Evolutionary conservation across 228 moss, liverwort and hornwort genomes (phyloP).

Genomic region (Sphagnum magellanicum): DNA sequence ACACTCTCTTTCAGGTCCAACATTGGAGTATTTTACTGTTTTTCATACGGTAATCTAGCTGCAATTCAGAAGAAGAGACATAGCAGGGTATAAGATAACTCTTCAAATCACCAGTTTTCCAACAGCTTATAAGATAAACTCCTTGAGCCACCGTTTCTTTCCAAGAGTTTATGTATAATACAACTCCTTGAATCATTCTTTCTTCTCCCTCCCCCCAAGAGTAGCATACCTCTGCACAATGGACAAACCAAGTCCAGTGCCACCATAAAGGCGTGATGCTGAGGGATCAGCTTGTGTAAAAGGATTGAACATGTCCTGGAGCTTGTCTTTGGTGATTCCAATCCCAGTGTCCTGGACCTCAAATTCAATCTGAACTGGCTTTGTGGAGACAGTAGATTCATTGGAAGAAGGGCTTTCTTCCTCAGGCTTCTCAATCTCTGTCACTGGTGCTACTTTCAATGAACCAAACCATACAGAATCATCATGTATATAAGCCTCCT

Average conservation of each 20-base stretch:
- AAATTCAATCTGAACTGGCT: slow-evolving; percentile 20
- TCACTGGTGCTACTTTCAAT: slow-evolving; percentile 10
- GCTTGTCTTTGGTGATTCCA: slow-evolving; percentile 38
- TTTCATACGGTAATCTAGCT: too few species aligned
- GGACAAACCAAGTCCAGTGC: slow-evolving; percentile 59
- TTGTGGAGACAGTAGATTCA: not conserved
- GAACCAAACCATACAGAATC: slow-evolving; percentile 1
- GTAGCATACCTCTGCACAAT: slow-evolving; percentile 48
- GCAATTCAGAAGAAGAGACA: too few species aligned
- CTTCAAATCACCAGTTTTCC: too few species aligned
- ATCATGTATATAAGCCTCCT: not conserved
- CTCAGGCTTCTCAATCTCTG: not conserved
- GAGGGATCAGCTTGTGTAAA: slow-evolving; percentile 64
- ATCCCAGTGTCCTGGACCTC: slow-evolving; percentile 64
- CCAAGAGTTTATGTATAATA: too few species aligned
- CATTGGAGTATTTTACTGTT: too few species aligned
- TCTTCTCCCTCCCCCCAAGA: not conserved
- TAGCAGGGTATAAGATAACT: too few species aligned
- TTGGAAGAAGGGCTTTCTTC: not conserved
- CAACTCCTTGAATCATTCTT: too few species aligned
- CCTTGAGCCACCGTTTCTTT: too few species aligned
- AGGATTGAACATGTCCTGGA: slow-evolving; percentile 54
- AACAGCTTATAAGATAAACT: too few species aligned
- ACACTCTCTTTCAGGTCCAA: too few species aligned
- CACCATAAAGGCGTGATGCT: slow-evolving; percentile 56